Evolutionary conservation across 768 basidiomycete species (phyloP), one percentile per base, ranked within the genome.

Genomic region (Sistotremastrum niveocremeum): DNA sequence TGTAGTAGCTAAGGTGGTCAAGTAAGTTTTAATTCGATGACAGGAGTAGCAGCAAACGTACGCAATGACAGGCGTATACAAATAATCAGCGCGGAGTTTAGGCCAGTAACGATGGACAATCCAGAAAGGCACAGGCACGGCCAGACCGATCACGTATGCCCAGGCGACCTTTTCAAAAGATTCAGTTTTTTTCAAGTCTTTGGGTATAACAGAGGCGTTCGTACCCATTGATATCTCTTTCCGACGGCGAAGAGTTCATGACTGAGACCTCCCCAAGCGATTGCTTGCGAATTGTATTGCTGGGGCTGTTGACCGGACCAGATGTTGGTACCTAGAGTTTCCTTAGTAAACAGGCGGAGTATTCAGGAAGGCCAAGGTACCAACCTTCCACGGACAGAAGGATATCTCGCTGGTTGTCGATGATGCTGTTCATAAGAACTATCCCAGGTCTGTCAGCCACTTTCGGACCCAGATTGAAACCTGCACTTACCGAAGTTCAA

Each of bases 391-490:
- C 67, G 4, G 68, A 71, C 29, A 78, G 59, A 3, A 81, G 57
- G 30, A 75, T 71, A 0, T 68, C 65, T 0, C 67, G 64, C 41
- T 77, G 72, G 36, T 58, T 65, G 43, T 66, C 63, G 54, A 81
- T 67, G 48, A 81, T 73, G 1, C 68, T 67, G 50, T 74, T 77
- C 77, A 78, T 77, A 44, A 81, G 53, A 39, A 77, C 70, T 59
- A 62, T 66, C 54, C 67, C 67, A 44, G 67, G 53, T 2, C 67
- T 30, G 31, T 43, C n/a, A 52, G 39, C 40, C 29, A 37, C 32
- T 6, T 20, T 20, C 20, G 20, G 20, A 20, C 20, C 20, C 20
- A 3, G 7, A 7, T 11, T 8, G 9, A 12, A 3, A 31, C 37
- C 29, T 7, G 5, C 31, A 43, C 63, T 39, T 40, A 70, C 72